Conservation (phyloP, 305 asterid species). For the Fraxinus ornus region DNA sequence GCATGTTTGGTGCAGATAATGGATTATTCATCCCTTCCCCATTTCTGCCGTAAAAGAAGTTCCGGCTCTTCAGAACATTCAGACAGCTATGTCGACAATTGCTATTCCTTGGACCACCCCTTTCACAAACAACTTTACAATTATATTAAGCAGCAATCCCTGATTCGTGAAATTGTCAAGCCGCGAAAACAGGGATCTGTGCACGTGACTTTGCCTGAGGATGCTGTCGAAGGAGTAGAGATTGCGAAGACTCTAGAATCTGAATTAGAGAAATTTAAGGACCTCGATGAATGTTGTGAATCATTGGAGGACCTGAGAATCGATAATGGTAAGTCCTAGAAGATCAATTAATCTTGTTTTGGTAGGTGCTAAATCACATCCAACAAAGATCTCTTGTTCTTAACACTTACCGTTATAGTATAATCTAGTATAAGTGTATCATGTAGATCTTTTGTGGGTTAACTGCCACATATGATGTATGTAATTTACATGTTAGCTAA, state of each 20-base stretch:
- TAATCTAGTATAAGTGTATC: slow-evolving; percentile 25
- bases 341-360: slow-evolving; percentile 21
- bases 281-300: slow-evolving; percentile 36
- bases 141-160: slow-evolving; percentile 60
- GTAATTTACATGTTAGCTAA: slow-evolving; percentile 14
- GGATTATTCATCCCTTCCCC: slow-evolving; percentile 86
- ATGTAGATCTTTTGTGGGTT: slow-evolving; percentile 19
- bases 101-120: slow-evolving; percentile 81
- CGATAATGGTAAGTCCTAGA: slow-evolving; percentile 28
- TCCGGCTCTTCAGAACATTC: slow-evolving; percentile 61
- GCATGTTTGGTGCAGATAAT: slow-evolving; percentile 57
- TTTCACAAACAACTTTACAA: slow-evolving; percentile 74
- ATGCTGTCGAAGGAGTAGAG: slow-evolving; percentile 51
- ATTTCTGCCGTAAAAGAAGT: slow-evolving; percentile 71
- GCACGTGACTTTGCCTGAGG: slow-evolving; percentile 70
- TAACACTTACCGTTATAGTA: slow-evolving; percentile 20
- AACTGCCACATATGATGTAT: slow-evolving; percentile 5
- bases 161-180: slow-evolving; percentile 25
- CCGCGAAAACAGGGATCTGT: slow-evolving; percentile 75
- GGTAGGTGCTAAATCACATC: slow-evolving; percentile 20
- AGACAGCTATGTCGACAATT: slow-evolving; percentile 34
- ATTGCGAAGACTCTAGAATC: slow-evolving; percentile 66
- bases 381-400: slow-evolving; percentile 16
- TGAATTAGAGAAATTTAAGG: slow-evolving; percentile 50
- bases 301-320: slow-evolving; percentile 39